Evolutionary conservation across 179 eudicot genomes (phyloP), one percentile per base, ranked within the genome.

Genomic region (Actinidia chinensis): DNA sequence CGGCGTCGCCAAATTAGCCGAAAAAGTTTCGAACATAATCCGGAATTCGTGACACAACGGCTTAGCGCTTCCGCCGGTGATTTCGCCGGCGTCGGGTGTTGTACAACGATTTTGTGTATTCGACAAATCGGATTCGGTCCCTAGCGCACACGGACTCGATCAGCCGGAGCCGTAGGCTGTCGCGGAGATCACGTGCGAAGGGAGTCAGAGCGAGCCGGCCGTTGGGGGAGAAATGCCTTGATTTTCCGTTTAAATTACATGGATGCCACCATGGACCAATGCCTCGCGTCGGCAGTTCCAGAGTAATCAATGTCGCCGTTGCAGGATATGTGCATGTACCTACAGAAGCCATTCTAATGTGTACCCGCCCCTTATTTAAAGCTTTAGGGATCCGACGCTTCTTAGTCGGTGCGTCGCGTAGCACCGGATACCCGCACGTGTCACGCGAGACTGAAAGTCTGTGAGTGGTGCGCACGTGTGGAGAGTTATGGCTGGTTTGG

Each of bases 141-240:
- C 91, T 5, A 86, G 80, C 80, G 18, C 86, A 83, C 50, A 86
- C 88, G 71, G 90, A 85, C 76, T 88, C 91, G 22, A 89, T 89
- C 77, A 81, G 91, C 74, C 88, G 94, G 40, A 92, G 86, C 64
- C 94, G 86, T 43, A 89, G 84, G 80, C 84, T 84, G 22, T 88
- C 94, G 46, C 93, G n/a, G 93, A 90, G 79, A 71, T 88, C 78
- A 66, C 82, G 59, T 84, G 84, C 67, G 87, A 87, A 77, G 73
- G 60, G 95, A 89, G 79, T 18, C 85, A 88, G 72, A 88, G 91
- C 82, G 78, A 82, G 80, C 86, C 88, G 20, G 1, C 67, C n/a
- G 83, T 1, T 78, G 85, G 50, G 92, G 84, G 20, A 83, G 74
- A 8, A 52, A 80, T 22, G 75, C 76, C 78, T 89, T 2, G 88